These are phyloP conservation scores for Starmerella ratchasimensis DNA, from an alignment of 805 yeast genomes.

Conservation along the genomic window DNA sequence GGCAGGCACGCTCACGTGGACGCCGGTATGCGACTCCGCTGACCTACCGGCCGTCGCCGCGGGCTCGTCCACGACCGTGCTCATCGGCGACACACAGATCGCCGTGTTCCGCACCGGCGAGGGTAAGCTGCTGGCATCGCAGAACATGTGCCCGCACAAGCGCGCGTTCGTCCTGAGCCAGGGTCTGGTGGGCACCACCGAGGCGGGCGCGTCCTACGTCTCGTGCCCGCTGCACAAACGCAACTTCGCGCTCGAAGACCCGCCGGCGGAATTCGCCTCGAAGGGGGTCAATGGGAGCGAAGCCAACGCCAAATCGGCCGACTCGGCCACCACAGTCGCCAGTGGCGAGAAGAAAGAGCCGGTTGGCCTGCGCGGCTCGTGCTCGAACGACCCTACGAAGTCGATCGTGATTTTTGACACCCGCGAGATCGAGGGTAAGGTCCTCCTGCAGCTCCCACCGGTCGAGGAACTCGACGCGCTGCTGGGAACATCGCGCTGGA, in stretches of 20 bases:
- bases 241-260: slow-evolving; percentile 25
- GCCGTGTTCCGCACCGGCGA: slow-evolving; percentile 26
- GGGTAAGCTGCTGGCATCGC: slow-evolving; percentile 29
- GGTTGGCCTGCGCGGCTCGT: slow-evolving; percentile 20
- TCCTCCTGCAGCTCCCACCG: slow-evolving; percentile 27
- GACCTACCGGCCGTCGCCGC: slow-evolving; percentile 24
- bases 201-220: slow-evolving; percentile 24
- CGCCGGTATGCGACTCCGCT: slow-evolving; percentile 21
- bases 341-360: neutral
- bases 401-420: slow-evolving; percentile 29
- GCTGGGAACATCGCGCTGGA: slow-evolving; percentile 28
- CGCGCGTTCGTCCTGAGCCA: slow-evolving; percentile 30
- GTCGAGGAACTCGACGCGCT: slow-evolving; percentile 27
- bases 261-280: slow-evolving; percentile 23
- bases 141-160: slow-evolving; percentile 32
- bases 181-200: slow-evolving; percentile 28
- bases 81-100: slow-evolving; percentile 29
- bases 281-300: slow-evolving; percentile 31
- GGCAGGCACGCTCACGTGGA: slow-evolving; percentile 26
- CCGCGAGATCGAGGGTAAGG: slow-evolving; percentile 24
- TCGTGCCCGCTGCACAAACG: slow-evolving; percentile 31
- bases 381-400: slow-evolving; percentile 26
- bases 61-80: slow-evolving; percentile 27
- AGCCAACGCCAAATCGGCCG: slow-evolving; percentile 28
- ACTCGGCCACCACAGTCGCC: slow-evolving; percentile 25